Percentiles rank a stretch among this genome's conserved stretches.
These are phyloP conservation scores for Glonium stellatum DNA, from an alignment of 495 filamentous ascomycete species.

Conservation along the genomic window DNA sequence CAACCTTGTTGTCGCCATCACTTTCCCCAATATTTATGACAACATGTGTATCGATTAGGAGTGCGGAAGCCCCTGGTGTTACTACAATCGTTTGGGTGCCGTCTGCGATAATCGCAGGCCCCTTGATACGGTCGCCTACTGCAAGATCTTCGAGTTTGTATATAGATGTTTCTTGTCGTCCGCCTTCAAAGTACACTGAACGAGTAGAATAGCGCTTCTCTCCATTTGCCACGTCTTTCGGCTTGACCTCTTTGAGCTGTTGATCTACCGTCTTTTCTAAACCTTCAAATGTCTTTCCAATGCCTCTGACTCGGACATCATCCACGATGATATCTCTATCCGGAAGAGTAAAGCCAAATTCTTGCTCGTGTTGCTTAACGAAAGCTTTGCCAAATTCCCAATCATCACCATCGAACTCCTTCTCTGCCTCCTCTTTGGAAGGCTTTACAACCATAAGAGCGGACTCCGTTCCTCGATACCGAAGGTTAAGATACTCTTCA, in stretches of 20 bases:
- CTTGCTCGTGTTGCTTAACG: slow-evolving; percentile 77
- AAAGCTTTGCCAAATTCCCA: slow-evolving; percentile 82
- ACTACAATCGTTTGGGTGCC: slow-evolving; percentile 95
- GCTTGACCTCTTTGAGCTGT: slow-evolving; percentile 61
- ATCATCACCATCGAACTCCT: slow-evolving; percentile 54
- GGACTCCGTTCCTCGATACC: slow-evolving; percentile 82
- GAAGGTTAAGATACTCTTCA: slow-evolving; percentile 84
- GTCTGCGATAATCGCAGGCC: slow-evolving; percentile 89
- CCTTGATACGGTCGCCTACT: slow-evolving; percentile 68
- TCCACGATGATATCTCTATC: slow-evolving; percentile 88
- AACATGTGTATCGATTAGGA: slow-evolving; percentile 68
- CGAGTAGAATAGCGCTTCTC: slow-evolving; percentile 51
- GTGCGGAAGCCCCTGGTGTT: slow-evolving; percentile 65
- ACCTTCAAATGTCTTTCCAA: slow-evolving; percentile 75
- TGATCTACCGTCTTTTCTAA: slow-evolving; percentile 73
- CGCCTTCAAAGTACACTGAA: slow-evolving; percentile 66
- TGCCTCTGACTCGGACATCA: slow-evolving; percentile 82
- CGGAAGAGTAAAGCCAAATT: slow-evolving; percentile 89
- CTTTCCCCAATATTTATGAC: slow-evolving; percentile 62
- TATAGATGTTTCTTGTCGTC: slow-evolving; percentile 71
- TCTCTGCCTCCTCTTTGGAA: slow-evolving; percentile 49
- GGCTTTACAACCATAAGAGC: slow-evolving; percentile 74
- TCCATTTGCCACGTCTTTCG: slow-evolving; percentile 42
- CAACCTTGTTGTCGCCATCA: slow-evolving; percentile 45
- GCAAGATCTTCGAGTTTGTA: slow-evolving; percentile 74